These are phyloP conservation scores for Aureobasidium lini DNA, from an alignment of 2,329 filamentous ascomycete species.

Conservation along the genomic window DNA sequence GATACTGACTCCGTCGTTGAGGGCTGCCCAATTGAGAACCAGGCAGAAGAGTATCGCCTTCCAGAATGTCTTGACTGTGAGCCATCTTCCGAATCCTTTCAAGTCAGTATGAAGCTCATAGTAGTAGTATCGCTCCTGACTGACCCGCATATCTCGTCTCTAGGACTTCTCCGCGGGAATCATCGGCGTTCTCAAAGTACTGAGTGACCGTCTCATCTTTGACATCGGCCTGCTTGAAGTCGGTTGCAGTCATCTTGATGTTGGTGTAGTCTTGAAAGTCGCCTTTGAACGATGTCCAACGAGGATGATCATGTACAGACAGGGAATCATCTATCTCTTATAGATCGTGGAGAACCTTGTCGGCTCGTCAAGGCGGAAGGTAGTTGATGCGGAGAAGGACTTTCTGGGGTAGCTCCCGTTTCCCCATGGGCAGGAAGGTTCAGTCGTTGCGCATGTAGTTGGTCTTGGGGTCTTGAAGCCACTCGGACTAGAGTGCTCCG, in stretches of 20 bases:
- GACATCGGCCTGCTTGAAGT: not conserved
- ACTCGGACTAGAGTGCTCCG: not conserved
- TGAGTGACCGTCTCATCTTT: not conserved
- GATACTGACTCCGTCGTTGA: slow-evolving; percentile 15
- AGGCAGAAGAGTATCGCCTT: slow-evolving; percentile 18
- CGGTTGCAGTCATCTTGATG: not conserved
- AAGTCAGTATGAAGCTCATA: not conserved
- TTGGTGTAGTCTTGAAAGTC: not conserved
- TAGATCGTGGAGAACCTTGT: not conserved
- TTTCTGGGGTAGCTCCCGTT: not conserved
- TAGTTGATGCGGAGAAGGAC: not conserved
- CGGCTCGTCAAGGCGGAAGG: too few species aligned
- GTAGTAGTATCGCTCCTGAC: not conserved
- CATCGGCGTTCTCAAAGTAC: not conserved
- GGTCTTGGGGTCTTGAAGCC: too few species aligned
- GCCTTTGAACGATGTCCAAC: not conserved
- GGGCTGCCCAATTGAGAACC: slow-evolving; percentile 18
- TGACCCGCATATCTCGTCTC: slow-evolving; percentile 10
- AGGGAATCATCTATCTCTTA: not conserved
- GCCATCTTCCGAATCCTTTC: slow-evolving; percentile 16
- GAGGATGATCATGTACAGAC: not conserved
- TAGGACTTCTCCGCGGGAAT: not conserved
- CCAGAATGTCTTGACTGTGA: slow-evolving; percentile 17
- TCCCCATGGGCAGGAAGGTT: not conserved
- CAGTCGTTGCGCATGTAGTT: too few species aligned